Conservation (phyloP, 495 filamentous ascomycete genomes). For the Acidiella bohemica region DNA sequence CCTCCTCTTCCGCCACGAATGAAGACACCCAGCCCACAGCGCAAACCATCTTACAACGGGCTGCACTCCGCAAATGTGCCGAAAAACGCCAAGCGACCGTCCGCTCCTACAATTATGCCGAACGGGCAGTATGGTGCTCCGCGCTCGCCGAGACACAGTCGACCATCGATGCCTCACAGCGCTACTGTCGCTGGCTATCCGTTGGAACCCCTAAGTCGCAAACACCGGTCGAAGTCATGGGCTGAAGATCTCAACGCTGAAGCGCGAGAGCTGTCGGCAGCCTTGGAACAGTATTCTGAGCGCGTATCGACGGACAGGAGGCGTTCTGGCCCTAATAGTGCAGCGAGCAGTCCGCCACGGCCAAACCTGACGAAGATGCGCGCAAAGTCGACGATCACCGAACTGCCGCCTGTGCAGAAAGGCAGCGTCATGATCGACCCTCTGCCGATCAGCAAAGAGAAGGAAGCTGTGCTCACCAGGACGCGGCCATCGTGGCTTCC, state of each 20-base stretch:
- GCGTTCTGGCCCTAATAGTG: conserved; percentile 20
- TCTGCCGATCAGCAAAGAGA: conserved; percentile 88
- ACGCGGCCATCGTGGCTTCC: conserved; percentile 93
- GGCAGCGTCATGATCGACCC: conserved; percentile 95
- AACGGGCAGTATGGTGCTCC: conserved; percentile 17
- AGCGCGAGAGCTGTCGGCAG: conserved; percentile 76
- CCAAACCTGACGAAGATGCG: conserved; percentile 26
- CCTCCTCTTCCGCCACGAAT: conserved; percentile 31
- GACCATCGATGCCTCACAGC: conserved; percentile 14
- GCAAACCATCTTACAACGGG: conserved; percentile 7
- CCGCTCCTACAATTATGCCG: conserved; percentile 13
- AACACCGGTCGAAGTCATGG: conserved; percentile 68
- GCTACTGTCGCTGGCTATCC: conserved; percentile 4
- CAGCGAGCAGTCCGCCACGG: conserved; percentile 25
- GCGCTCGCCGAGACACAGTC: conserved; percentile 10
- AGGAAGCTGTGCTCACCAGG: conserved; percentile 78
- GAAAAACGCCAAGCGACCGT: conserved; percentile 16
- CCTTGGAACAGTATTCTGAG: conserved; percentile 72
- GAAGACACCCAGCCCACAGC: conserved; percentile 30
- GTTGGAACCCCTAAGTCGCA: background rate
- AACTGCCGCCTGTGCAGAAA: conserved; percentile 70
- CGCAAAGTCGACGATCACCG: conserved; percentile 44
- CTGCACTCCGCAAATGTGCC: conserved; percentile 20
- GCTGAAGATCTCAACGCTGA: conserved; percentile 67
- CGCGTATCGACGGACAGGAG: conserved; percentile 24